Evolutionary conservation across 345 rosid species (phyloP), one percentile per base, ranked within the genome.

Genomic region (Hibiscus syriacus): DNA sequence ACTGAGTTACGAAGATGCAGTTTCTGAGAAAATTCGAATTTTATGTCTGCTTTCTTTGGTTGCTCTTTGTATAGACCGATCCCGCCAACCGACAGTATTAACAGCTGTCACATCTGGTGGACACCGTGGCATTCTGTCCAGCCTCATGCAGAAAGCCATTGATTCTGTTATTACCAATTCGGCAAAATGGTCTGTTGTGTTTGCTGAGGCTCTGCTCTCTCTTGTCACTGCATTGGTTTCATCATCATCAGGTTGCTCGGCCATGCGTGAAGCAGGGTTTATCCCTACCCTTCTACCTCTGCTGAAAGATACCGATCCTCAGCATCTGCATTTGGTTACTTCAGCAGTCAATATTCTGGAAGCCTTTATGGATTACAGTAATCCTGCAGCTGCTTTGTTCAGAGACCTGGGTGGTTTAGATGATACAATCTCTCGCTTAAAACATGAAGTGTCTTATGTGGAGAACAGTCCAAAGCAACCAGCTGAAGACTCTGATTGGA

Each of bases 361-460:
- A 73, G 88, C 92, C 56, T 93, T 93, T 76, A 93, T 93, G 98
- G 98, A 89, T 73, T 90, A 87, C 73, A 89, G 97, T 73, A 86
- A 90, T 77, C 97, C 96, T 59, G 96, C 97, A 66, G 94, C 94
- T 75, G 83, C 90, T 64, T 79, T 93, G 77, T 93, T 90, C 79
- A 83, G 98, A 81, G 98, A 90, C 73, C 79, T 90, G 85, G 97
- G 98, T 73, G 98, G 96, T 75, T 79, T 90, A 77, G 98, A 93
- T 83, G 96, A 90, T 75, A 86, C 97, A 45, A 89, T 93, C 52
- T 81, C 78, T 64, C 94, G 98, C 66, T 72, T 93, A 73, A 87
- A 87, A 80, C 78, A 81, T 66, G 98, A 93, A 80, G 92, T 89
- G 45, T 86, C 92, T 64, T 76, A 68, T 73, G 78, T 88, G 7